Evolutionary conservation across 106 monocot genomes (phyloP), one percentile per base, ranked within the genome.

Genomic region (Dioscorea dumetorum): DNA sequence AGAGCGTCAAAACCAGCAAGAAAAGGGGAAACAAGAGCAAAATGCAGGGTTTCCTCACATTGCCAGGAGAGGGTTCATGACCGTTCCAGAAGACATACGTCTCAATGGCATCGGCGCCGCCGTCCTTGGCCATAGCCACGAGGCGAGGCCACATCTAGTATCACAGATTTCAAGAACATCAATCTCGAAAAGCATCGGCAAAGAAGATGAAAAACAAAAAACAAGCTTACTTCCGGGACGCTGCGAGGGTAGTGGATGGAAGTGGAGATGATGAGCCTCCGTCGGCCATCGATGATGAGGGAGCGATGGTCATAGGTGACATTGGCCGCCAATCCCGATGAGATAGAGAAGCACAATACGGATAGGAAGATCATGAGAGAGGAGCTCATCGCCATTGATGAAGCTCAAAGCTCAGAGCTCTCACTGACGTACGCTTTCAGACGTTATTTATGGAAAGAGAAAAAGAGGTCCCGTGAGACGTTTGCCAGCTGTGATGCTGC

Each of bases 241-340:
- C 95, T 95, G 69, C 95, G 95, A 2, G 95, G 95, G 68, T 95
- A 95, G 88, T 95, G 95, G 64, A 95, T 95, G 71, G 95, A 86
- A 48, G 95, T 81, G 63, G 95, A 95, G 76, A 95, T 78, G 76
- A 95, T 18, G 72, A 95, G 88, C 68, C 74, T 78, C 58, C 95
- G 83, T 52, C 68, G 76, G 67, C 91, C 95, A 60, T 85, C 80
- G 82, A 95, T 81, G 80, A 95, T 84, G 77, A 95, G 86, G 12
- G 95, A 91, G 28, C 91, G 88, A 65, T 72, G 81, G 72, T 95
- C 95, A 70, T 88, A 95, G 70, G 86, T 95, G 62, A 95, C 91
- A 64, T 86, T 91, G 50, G 72, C 23, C 16, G 85, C 48, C 18
- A 66, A 41, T 11, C 67, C 51, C n/a, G 62, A 32, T 2, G 74